Evolutionary conservation across 441 rosid genomes (phyloP).

Genomic region (Lepidium campestre): DNA sequence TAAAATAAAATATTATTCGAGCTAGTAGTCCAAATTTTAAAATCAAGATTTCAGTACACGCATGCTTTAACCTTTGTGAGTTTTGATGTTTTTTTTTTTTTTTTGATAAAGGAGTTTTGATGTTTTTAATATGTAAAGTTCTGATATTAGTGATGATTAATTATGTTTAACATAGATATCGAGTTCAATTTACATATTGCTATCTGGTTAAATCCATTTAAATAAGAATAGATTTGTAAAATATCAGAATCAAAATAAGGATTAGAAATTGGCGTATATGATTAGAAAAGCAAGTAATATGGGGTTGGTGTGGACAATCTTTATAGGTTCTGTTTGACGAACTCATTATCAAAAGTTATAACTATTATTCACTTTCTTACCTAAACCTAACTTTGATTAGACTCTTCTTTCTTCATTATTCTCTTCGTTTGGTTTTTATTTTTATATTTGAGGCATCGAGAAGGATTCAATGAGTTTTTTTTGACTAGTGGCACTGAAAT

Average conservation of each 20-base stretch:
- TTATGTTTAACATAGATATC: neutral
- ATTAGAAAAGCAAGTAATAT: neutral
- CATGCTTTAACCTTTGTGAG: neutral
- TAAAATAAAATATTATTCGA: neutral
- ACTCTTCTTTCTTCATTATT: neutral
- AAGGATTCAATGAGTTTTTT: neutral
- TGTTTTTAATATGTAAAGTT: neutral
- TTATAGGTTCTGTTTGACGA: conserved; percentile 20
- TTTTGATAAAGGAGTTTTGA: too few relatives aligned
- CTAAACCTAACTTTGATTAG: conserved; percentile 15
- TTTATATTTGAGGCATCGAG: neutral
- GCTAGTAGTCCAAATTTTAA: neutral
- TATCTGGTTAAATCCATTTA: neutral
- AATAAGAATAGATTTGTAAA: conserved; percentile 3
- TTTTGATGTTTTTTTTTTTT: neutral
- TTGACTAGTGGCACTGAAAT: neutral
- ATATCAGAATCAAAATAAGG: neutral
- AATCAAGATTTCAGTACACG: neutral
- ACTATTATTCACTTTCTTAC: conserved; percentile 8
- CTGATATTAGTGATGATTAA: neutral
- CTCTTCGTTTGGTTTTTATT: neutral
- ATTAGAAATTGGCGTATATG: conserved; percentile 1
- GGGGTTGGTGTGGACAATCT: conserved; percentile 21
- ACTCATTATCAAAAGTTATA: conserved; percentile 12
- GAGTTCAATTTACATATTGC: neutral